Evolutionary conservation across 371 early-diverging fungal species (phyloP).

Genomic region (Modicella reniformis): DNA sequence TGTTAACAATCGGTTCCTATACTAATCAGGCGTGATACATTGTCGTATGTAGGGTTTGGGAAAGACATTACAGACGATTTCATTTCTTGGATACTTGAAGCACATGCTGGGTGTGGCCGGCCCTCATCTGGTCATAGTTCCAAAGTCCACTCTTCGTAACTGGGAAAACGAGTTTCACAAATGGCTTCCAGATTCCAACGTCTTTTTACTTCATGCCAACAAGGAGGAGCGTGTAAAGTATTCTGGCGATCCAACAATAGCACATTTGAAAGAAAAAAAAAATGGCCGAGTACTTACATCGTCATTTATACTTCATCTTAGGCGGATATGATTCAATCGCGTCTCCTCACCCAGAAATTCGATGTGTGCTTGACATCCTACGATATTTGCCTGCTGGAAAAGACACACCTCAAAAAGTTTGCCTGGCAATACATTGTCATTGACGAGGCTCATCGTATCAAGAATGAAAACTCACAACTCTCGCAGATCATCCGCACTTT

Average conservation of each 20-base stretch:
- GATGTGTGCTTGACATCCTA: slow-evolving; percentile 98
- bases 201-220: slow-evolving; percentile 93
- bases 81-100: slow-evolving; percentile 94
- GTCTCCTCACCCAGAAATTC: slow-evolving; percentile 76
- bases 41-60: slow-evolving; percentile 86
- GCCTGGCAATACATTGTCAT: slow-evolving; percentile 95
- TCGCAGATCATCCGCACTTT: slow-evolving; percentile 92
- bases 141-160: slow-evolving; percentile 97
- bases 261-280: neutral
- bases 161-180: slow-evolving; percentile 94
- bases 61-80: slow-evolving; percentile 98
- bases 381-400: slow-evolving; percentile 95
- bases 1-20: neutral
- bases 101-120: slow-evolving; percentile 80
- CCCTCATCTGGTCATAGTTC: slow-evolving; percentile 96
- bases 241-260: neutral
- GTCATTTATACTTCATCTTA: slow-evolving; percentile 27
- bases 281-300: neutral
- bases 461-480: slow-evolving; percentile 96
- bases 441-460: slow-evolving; percentile 99
- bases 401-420: slow-evolving; percentile 85
- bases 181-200: slow-evolving; percentile 94
- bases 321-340: slow-evolving; percentile 66
- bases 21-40: neutral
- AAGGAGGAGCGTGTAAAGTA: slow-evolving; percentile 83